These are phyloP conservation scores for Yamadazyma diospyri DNA, from an alignment of 1,139 yeast genomes.

Conservation along the genomic window DNA sequence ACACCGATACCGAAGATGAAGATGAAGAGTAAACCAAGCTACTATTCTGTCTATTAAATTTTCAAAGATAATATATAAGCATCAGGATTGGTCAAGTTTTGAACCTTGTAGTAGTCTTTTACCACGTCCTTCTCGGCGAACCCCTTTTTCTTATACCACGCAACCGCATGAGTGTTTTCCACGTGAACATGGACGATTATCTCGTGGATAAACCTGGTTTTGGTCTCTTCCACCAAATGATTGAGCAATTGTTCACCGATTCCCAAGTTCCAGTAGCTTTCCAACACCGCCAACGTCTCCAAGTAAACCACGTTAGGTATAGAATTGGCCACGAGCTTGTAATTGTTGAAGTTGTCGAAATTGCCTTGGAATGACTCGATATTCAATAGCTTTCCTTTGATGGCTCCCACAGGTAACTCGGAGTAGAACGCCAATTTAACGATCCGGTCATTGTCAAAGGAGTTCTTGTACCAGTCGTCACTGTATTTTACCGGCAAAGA, in stretches of 20 bases:
- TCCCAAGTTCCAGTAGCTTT: conserved; percentile 56
- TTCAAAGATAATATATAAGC: conserved; percentile 36
- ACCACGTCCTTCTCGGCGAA: conserved; percentile 40
- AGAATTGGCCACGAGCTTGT: conserved; percentile 27
- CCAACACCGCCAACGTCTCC: conserved; percentile 63
- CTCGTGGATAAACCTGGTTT: conserved; percentile 50
- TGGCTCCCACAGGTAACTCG: conserved; percentile 71
- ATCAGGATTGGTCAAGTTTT: conserved; percentile 44
- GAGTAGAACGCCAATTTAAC: conserved; percentile 51
- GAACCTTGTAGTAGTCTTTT: conserved; percentile 50
- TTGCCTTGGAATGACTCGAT: conserved; percentile 21
- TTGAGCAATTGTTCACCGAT: conserved; percentile 59
- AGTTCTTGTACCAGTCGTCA: conserved; percentile 42
- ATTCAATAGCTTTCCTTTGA: conserved; percentile 49
- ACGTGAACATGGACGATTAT: conserved; percentile 59
- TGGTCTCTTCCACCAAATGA: conserved; percentile 53
- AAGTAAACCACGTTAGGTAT: conserved; percentile 56
- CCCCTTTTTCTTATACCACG: conserved; percentile 57
- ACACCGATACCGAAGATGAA: conserved; percentile 54
- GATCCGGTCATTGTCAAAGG: conserved; percentile 32
- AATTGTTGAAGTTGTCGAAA: conserved; percentile 22
- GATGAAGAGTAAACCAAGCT: conserved; percentile 21
- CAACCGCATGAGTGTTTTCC: conserved; percentile 40
- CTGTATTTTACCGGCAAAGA: conserved; percentile 41
- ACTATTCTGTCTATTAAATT: not conserved